phyloP scores from a whole-genome alignment of 495 filamentous ascomycete genomes.

The Penicillium samsonianum region DNA sequence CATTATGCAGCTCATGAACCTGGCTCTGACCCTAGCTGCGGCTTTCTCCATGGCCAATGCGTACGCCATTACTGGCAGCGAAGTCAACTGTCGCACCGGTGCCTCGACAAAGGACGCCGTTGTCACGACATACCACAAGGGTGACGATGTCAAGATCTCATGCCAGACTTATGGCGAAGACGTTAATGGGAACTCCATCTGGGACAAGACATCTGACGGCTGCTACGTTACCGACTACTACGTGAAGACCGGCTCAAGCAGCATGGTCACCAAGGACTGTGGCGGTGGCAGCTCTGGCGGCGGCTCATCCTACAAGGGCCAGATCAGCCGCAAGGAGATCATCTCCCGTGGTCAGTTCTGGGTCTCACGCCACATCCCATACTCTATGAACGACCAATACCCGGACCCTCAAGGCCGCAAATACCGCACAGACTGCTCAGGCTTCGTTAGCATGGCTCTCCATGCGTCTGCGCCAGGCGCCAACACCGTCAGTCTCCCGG shows the following conservation, averaged over 20 bases:
- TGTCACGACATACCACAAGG: slow-evolving; percentile 12
- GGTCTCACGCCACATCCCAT: slow-evolving; percentile 19
- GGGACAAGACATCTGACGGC: slow-evolving; percentile 22
- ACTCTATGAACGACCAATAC: slow-evolving; percentile 19
- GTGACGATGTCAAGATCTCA: slow-evolving; percentile 14
- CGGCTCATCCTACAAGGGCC: slow-evolving; percentile 18
- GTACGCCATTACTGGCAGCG: slow-evolving; percentile 9
- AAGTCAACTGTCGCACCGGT: slow-evolving; percentile 16
- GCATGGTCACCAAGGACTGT: slow-evolving; percentile 19
- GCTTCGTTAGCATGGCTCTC: slow-evolving; percentile 22
- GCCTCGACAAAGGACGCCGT: slow-evolving; percentile 15
- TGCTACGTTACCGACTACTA: slow-evolving; percentile 22
- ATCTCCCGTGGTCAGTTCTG: slow-evolving; percentile 17
- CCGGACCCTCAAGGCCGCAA: slow-evolving; percentile 18
- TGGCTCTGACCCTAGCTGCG: slow-evolving; percentile 18
- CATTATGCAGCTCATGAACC: slow-evolving; percentile 18
- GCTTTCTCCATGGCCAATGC: slow-evolving; percentile 20
- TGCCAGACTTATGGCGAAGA: slow-evolving; percentile 20
- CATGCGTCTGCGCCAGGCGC: slow-evolving; percentile 13
- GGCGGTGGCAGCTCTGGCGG: slow-evolving; percentile 16
- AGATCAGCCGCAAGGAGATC: slow-evolving; percentile 23
- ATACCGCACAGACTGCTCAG: slow-evolving; percentile 20
- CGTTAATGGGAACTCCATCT: slow-evolving; percentile 15
- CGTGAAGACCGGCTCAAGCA: slow-evolving; percentile 18
- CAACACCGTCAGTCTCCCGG: slow-evolving; percentile 20